These are phyloP conservation scores for Starmerella khaoyaiensis DNA, from an alignment of 805 yeast species.

Conservation along the genomic window DNA sequence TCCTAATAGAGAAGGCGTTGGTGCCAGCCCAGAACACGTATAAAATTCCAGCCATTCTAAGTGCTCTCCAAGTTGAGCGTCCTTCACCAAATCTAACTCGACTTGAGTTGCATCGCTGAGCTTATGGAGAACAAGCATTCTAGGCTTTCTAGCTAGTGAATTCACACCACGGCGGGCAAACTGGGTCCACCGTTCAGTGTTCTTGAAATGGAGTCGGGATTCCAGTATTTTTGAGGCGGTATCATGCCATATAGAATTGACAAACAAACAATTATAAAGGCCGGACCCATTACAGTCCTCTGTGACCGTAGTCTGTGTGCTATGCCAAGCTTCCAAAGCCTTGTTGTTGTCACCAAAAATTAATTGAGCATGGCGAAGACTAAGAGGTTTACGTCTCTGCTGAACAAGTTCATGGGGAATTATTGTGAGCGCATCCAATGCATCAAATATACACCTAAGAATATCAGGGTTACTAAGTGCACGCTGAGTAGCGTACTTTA, in stretches of 20 bases:
- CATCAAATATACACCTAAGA: constrained; percentile 43
- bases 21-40: constrained; percentile 63
- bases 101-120: constrained; percentile 41
- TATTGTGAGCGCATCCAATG: constrained; percentile 42
- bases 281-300: constrained; percentile 22
- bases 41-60: constrained; percentile 65
- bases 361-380: constrained; percentile 53
- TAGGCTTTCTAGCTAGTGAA: constrained; percentile 21
- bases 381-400: constrained; percentile 53
- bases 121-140: constrained; percentile 54
- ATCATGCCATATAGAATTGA: constrained; percentile 53
- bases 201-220: constrained; percentile 42
- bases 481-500: constrained; percentile 24
- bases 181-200: constrained; percentile 34
- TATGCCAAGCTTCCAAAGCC: constrained; percentile 38
- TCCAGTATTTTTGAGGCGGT: constrained; percentile 44
- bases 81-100: constrained; percentile 39
- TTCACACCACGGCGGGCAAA: constrained; percentile 27
- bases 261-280: constrained; percentile 50
- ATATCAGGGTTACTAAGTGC: constrained; percentile 73
- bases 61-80: constrained; percentile 33
- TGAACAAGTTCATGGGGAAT: constrained; percentile 55
- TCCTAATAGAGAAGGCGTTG: constrained; percentile 39
- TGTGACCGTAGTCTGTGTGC: constrained; percentile 10
- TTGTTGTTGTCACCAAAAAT: constrained; percentile 43